Conservation (phyloP, 306 rosid genomes). For the Geum urbanum region DNA sequence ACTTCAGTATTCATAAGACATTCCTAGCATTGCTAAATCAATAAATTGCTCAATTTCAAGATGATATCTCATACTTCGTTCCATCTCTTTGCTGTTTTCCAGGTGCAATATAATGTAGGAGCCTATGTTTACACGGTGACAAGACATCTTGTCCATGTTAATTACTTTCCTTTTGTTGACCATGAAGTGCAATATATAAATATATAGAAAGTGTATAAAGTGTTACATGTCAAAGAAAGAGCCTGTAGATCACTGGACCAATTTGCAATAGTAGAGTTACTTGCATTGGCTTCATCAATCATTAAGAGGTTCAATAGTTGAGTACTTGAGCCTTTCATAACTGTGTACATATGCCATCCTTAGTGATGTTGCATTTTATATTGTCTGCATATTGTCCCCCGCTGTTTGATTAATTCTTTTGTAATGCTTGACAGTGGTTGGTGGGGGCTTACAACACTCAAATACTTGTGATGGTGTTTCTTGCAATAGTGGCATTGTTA, state of each 20-base stretch:
- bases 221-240: background rate
- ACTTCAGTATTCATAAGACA: background rate
- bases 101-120: background rate
- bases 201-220: background rate
- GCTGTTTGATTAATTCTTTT: conserved; percentile 17
- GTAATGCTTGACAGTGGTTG: conserved; percentile 60
- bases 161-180: background rate
- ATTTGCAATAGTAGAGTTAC: background rate
- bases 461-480: conserved; percentile 76
- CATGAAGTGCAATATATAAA: background rate
- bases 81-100: background rate
- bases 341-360: background rate
- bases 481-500: conserved; percentile 64
- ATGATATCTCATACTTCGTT: background rate
- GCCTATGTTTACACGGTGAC: background rate
- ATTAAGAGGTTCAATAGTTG: background rate
- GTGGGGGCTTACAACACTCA: conserved; percentile 82
- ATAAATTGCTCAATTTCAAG: background rate
- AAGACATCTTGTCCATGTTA: background rate
- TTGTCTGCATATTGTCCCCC: background rate
- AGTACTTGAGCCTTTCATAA: background rate
- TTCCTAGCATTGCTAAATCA: background rate
- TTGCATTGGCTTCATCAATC: background rate
- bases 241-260: background rate
- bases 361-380: background rate